Base-by-base conservation (phyloP, 139 green algal species). In the Chlorella sp. region DNA sequence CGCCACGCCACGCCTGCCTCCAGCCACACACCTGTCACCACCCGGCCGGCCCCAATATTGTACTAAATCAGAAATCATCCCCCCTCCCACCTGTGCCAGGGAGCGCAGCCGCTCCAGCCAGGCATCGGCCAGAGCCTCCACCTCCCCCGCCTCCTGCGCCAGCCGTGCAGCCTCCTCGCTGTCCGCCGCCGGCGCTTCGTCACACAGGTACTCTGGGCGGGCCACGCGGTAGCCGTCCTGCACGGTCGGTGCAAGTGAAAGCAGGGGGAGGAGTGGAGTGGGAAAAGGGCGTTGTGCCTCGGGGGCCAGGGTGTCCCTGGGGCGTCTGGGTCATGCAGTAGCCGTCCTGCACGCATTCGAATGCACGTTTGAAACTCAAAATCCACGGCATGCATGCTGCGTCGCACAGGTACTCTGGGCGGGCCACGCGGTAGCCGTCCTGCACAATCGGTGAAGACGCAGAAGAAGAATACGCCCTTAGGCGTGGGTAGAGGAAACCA, bases 161-260 rank as follows among this genome's bases (percentile, higher is more conserved):
- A 91, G 60, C 68, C 81, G 75, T n/a, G n/a, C 79, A 12, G 88
- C 84, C 86, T 89, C 85, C 24, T 86, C 64, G 30, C 81, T 79
- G 75, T 42, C 89, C 0, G 68, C 30, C 64, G 84, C 68, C 3
- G 88, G 89, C 9, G 64, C 73, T 1, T 87, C 93, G 34, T 95
- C 90, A 0, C 68, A 12, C 18, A 94, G 71, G 53, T 91, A 93
- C 77, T 87, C n/a, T 3, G 91, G 87, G 1, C 79, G 86, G 15
- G 89, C 96, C 39, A 97, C 90, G 1, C 95, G 92, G 92, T 98
- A 98, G 0, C 95, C 95, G 82, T 98, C 96, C 88, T 91, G 89
- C 53, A 85, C 48, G 22, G 53, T 3, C 30, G 42, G 53, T 7
- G 15, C 1, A 66, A 57, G 39, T 37, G 40, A 18, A 83, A 61